These are phyloP conservation scores for Ceratobasidium sp. DNA, from an alignment of 1,284 basidiomycete genomes.

Conservation along the genomic window DNA sequence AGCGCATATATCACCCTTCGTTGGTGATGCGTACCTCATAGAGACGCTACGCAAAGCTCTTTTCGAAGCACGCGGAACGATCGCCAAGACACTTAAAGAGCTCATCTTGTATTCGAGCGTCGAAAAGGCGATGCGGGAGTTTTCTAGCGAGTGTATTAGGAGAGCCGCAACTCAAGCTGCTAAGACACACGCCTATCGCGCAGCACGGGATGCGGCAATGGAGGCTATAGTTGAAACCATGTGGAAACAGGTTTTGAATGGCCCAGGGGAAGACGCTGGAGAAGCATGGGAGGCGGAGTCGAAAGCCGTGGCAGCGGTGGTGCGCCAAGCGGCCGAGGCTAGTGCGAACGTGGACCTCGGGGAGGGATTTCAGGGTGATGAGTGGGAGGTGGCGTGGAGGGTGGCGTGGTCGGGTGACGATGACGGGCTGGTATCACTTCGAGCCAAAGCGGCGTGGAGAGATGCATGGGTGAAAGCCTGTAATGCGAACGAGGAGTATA, in stretches of 20 bases:
- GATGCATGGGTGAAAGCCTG: constrained; percentile 16
- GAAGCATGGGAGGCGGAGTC: constrained; percentile 15
- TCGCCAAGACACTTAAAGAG: constrained; percentile 4
- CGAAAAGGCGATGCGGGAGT: not conserved
- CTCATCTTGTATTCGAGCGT: not conserved
- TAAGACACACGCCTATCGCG: constrained; percentile 9
- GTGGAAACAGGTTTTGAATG: constrained; percentile 1
- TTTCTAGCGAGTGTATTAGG: not conserved
- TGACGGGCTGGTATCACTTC: not conserved
- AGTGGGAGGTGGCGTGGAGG: constrained; percentile 12
- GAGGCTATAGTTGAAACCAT: constrained; percentile 2
- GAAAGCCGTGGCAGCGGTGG: not conserved
- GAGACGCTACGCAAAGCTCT: not conserved
- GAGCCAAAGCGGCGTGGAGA: constrained; percentile 8
- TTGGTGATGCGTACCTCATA: not conserved
- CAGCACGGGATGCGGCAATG: constrained; percentile 18
- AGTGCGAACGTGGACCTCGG: not conserved
- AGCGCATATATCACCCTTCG: not conserved
- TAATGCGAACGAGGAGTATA: not conserved
- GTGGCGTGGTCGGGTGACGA: not conserved
- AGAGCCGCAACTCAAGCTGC: not conserved
- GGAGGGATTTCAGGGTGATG: not conserved
- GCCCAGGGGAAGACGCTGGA: not conserved
- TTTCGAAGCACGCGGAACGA: not conserved
- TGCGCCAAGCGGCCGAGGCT: not conserved